phyloP scores from a whole-genome alignment of 2,329 filamentous ascomycete species.

The Cladophialophora yegresii region DNA sequence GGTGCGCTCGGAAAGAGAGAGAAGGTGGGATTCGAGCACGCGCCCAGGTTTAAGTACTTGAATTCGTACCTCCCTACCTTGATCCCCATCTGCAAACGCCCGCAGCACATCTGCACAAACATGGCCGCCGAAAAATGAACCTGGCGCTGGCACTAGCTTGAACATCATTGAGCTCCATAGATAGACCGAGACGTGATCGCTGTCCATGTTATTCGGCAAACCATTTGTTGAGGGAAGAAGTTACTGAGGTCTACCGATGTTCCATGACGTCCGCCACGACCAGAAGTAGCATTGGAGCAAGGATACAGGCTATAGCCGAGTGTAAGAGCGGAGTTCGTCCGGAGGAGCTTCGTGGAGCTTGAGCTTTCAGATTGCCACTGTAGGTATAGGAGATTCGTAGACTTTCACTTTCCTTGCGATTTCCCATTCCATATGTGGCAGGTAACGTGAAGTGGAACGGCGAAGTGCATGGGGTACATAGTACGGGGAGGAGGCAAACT shows the following conservation, averaged over 20 bases:
- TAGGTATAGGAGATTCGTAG: constrained; percentile 8
- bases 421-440: constrained; percentile 12
- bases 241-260: constrained; percentile 5
- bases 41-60: constrained; percentile 17
- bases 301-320: constrained; percentile 14
- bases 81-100: background rate
- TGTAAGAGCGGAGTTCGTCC: constrained; percentile 7
- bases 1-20: background rate
- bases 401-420: background rate
- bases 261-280: constrained; percentile 25
- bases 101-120: constrained; percentile 6
- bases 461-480: background rate
- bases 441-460: constrained; percentile 13
- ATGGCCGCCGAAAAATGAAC: constrained; percentile 6
- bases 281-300: constrained; percentile 26
- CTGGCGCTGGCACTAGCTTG: constrained; percentile 24
- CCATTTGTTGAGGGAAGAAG: constrained; percentile 14
- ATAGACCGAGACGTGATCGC: constrained; percentile 13
- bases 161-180: constrained; percentile 2
- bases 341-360: constrained; percentile 14
- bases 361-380: constrained; percentile 1
- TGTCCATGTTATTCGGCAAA: constrained; percentile 3
- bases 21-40: constrained; percentile 1
- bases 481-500: constrained; percentile 3
- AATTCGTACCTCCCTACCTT: constrained; percentile 1